phyloP scores from a whole-genome alignment of 352 stramenopile genomes.

The Globisporangium heterothallicum region DNA sequence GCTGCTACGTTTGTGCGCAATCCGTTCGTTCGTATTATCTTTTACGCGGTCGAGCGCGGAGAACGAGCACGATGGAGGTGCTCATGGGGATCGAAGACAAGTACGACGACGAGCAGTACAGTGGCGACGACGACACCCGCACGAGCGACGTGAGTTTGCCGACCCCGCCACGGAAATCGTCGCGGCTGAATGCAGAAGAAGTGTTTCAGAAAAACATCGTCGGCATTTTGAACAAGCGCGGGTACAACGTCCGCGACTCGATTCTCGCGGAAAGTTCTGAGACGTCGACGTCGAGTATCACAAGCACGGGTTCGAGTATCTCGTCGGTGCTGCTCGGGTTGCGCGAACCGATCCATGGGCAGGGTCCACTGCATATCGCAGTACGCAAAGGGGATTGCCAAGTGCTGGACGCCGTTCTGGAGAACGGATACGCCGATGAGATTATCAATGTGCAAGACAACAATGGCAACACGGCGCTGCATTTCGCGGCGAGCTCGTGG shows the following conservation, averaged over 20 bases:
- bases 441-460: conserved; percentile 65
- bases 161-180: conserved; percentile 4
- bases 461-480: conserved; percentile 78
- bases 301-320: conserved; percentile 51
- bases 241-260: conserved; percentile 77
- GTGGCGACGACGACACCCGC: conserved; percentile 3
- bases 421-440: conserved; percentile 64
- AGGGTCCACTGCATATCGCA: conserved; percentile 73
- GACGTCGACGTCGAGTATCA: conserved; percentile 51
- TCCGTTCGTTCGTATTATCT: too few species aligned
- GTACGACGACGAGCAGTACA: conserved; percentile 8
- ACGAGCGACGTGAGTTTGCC: conserved; percentile 12
- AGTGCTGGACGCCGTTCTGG: conserved; percentile 63
- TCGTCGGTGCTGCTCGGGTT: conserved; percentile 68
- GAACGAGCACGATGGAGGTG: conserved; percentile 1
- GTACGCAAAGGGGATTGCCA: conserved; percentile 67
- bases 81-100: conserved; percentile 4
- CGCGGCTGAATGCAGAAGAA: conserved; percentile 36
- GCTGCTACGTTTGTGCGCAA: too few species aligned
- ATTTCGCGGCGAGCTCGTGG: conserved; percentile 70
- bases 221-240: conserved; percentile 74
- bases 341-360: conserved; percentile 67
- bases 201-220: conserved; percentile 67
- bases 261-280: conserved; percentile 48
- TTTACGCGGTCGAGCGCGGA: not conserved